Percentiles rank a stretch among this genome's conserved stretches.
phyloP scores from a whole-genome alignment of 1,284 basidiomycete species.

The Schizopora paradoxa region DNA sequence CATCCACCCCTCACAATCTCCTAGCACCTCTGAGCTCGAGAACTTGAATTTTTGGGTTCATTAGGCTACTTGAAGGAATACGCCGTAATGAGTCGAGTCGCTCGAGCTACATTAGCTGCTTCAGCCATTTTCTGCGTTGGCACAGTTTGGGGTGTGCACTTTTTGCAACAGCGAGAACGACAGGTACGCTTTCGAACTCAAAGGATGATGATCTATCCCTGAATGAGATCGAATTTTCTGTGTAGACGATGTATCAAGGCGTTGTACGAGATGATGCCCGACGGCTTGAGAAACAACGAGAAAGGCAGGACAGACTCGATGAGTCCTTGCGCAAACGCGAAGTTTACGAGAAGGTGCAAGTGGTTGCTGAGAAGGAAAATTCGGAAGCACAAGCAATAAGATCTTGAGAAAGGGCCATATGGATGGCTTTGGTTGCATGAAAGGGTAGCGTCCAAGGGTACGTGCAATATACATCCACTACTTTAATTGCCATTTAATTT shows the following conservation, averaged over 20 bases:
- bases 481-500: too few species aligned
- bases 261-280: constrained; percentile 86
- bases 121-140: constrained; percentile 62
- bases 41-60: too few species aligned
- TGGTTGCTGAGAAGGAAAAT: constrained; percentile 30
- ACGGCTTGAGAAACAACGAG: constrained; percentile 61
- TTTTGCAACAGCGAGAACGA: constrained; percentile 80
- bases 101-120: constrained; percentile 73
- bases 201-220: constrained; percentile 6
- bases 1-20: too few species aligned
- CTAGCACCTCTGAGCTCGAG: too few species aligned
- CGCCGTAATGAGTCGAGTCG: constrained; percentile 65
- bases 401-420: too few species aligned
- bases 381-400: too few species aligned
- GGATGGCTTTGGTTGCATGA: too few species aligned
- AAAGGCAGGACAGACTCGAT: constrained; percentile 61
- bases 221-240: constrained; percentile 3
- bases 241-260: constrained; percentile 84
- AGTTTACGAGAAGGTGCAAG: constrained; percentile 63
- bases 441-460: too few species aligned
- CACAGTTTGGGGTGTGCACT: constrained; percentile 91
- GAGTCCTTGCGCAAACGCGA: constrained; percentile 61
- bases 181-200: constrained; percentile 46
- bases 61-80: too few species aligned
- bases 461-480: too few species aligned